These are phyloP conservation scores for Moricandia moricandioides DNA, from an alignment of 345 rosid species.

Conservation along the genomic window DNA sequence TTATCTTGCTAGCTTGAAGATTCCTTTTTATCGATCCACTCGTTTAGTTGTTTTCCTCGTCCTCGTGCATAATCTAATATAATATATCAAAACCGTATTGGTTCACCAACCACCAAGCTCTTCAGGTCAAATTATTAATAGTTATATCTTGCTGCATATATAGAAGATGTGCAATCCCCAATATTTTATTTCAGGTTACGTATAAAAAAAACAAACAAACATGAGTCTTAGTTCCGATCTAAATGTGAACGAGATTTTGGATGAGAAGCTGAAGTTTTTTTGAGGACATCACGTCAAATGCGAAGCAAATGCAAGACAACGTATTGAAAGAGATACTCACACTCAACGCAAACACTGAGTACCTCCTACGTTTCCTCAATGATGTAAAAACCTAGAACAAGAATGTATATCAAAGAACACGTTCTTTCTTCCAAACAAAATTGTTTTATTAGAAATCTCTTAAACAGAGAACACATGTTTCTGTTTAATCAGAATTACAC, in stretches of 20 bases:
- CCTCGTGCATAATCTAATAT: background rate
- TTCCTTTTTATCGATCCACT: background rate
- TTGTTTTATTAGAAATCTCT: too few species aligned
- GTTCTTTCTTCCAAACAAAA: too few species aligned
- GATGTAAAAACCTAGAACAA: too few species aligned
- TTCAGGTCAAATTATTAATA: background rate
- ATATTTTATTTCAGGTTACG: background rate
- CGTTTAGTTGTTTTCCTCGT: too few species aligned
- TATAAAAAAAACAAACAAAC: background rate
- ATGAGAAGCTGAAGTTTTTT: background rate
- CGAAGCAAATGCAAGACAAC: background rate
- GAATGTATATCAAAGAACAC: too few species aligned
- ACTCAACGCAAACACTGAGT: background rate
- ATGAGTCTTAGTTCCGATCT: background rate
- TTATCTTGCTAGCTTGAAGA: background rate
- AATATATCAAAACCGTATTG: background rate
- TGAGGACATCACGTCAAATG: background rate
- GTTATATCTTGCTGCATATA: background rate
- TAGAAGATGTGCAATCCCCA: background rate
- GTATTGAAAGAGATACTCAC: background rate
- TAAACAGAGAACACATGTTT: too few species aligned
- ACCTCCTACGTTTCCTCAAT: too few species aligned
- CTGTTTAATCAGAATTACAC: too few species aligned
- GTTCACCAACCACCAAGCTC: background rate
- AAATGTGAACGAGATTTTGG: background rate